These are phyloP conservation scores for Penicillium canescens DNA, from an alignment of 495 filamentous ascomycete genomes.

Conservation along the genomic window DNA sequence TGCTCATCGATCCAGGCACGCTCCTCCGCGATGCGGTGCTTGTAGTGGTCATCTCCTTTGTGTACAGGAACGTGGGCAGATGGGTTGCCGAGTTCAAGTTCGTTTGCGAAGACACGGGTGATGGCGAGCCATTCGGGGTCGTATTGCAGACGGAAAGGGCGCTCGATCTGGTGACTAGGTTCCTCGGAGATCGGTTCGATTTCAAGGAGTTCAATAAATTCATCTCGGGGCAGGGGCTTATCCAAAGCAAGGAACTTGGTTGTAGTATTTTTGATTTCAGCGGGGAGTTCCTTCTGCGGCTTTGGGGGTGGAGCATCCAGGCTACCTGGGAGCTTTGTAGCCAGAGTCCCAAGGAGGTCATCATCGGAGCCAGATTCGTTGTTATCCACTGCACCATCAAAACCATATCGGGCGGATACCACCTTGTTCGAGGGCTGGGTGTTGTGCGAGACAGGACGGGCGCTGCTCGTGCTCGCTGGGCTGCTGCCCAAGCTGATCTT, in stretches of 20 bases:
- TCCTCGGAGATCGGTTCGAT: constrained; percentile 47
- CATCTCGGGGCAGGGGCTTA: constrained; percentile 71
- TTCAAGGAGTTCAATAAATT: constrained; percentile 76
- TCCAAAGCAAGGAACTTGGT: constrained; percentile 88
- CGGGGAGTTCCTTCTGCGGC: constrained; percentile 40
- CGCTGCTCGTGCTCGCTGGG: too few species aligned
- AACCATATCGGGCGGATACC: too few species aligned
- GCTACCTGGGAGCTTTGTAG: constrained; percentile 58
- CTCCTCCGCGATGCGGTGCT: constrained; percentile 59
- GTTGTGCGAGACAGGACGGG: too few species aligned
- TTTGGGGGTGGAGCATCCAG: constrained; percentile 44
- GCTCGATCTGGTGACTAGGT: constrained; percentile 9
- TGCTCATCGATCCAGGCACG: constrained; percentile 76
- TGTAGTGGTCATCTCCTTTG: constrained; percentile 65
- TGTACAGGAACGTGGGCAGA: constrained; percentile 46
- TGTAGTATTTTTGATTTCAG: constrained; percentile 66
- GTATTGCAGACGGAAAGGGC: constrained; percentile 62
- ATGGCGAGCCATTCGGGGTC: constrained; percentile 96
- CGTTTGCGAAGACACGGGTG: constrained; percentile 70
- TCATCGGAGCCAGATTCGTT: constrained; percentile 25
- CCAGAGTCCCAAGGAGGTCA: too few species aligned
- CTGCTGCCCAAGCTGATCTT: too few species aligned
- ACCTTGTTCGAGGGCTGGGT: too few species aligned
- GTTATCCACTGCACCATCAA: too few species aligned
- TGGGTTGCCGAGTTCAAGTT: constrained; percentile 60